Base-by-base conservation (phyloP, 306 rosid genomes). In the Rosa lucieae region DNA sequence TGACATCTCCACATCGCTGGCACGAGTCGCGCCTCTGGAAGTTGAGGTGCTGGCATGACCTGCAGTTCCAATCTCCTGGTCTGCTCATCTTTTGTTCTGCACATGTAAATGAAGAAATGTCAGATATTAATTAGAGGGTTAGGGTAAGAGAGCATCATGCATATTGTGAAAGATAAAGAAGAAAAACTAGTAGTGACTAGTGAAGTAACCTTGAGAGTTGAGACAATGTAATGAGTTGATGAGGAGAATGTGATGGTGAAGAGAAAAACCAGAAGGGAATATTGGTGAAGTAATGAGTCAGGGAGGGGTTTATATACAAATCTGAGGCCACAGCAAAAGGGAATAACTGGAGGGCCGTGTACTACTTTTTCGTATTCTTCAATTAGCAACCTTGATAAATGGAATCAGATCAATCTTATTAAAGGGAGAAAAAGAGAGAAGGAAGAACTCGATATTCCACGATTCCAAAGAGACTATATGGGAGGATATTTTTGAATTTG, bases 41-140 rank as follows among this genome's bases (percentile, higher is more conserved):
- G 81, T 95, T 95, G 76, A 93, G 84, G 86, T 95, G 94, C 79
- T 92, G 99, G 94, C 99, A 95, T 46, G 99, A 86, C 88, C 89
- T 91, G 82, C 99, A 95, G 83, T 93, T 95, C 99, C 99, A 95
- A 63, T 95, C 99, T 70, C 99, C 99, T 18, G 99, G 98, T 70
- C 99, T 87, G 87, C 90, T 93, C 99, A 95, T 95, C 1, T 85
- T 84, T 81, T 43, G 37, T n/a, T 59, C 85, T 82, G 81, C 81
- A 47, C 20, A 35, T 2, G 14, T 66, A 13, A 26, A 17, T 15
- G 0, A 15, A 26, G 8, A 26, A 52, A 43, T 32, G 70, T 43
- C 48, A 40, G 72, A 18, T 59, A 59, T 17, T 10, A 8, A 18
- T 44, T 39, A 6, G 39, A 32, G 42, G 18, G 40, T 13, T 62